Evolutionary conservation across 768 basidiomycete species (phyloP).

Genomic region (Lactifluus piperatus): DNA sequence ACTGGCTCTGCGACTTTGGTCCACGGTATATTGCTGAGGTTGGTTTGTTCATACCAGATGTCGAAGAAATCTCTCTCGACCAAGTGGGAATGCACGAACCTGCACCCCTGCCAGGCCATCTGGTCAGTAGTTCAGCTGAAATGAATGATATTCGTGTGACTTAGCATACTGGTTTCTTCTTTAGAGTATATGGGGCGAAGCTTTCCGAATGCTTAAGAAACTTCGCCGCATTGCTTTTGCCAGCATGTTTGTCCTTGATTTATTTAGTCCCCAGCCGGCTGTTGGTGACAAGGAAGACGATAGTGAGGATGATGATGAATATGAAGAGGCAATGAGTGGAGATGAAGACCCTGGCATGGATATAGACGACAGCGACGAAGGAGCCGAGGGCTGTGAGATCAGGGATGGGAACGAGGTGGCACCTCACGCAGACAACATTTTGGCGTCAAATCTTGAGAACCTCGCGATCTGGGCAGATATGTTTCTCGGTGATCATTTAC

Average conservation of each 20-base stretch:
- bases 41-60: neutral
- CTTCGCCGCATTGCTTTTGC: slow-evolving; percentile 12
- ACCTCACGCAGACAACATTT: neutral
- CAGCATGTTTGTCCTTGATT: slow-evolving; percentile 11
- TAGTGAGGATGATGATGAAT: neutral
- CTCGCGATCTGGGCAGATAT: slow-evolving; percentile 14
- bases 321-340: neutral
- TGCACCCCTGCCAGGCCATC: neutral
- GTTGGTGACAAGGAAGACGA: neutral
- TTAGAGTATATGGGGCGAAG: slow-evolving; percentile 11
- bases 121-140: neutral
- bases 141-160: neutral
- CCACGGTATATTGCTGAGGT: slow-evolving; percentile 8
- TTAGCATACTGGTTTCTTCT: neutral
- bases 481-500: slow-evolving; percentile 15
- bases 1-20: slow-evolving; percentile 3
- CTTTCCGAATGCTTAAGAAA: slow-evolving; percentile 7
- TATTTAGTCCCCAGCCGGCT: neutral
- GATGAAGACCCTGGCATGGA: slow-evolving; percentile 3
- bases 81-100: neutral
- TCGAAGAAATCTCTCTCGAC: slow-evolving; percentile 15
- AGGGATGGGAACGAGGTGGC: neutral
- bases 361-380: neutral
- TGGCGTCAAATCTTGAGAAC: slow-evolving; percentile 1
- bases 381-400: slow-evolving; percentile 1